These are phyloP conservation scores for Monosporascus sp. DNA, from an alignment of 2,329 filamentous ascomycete species.

Conservation along the genomic window DNA sequence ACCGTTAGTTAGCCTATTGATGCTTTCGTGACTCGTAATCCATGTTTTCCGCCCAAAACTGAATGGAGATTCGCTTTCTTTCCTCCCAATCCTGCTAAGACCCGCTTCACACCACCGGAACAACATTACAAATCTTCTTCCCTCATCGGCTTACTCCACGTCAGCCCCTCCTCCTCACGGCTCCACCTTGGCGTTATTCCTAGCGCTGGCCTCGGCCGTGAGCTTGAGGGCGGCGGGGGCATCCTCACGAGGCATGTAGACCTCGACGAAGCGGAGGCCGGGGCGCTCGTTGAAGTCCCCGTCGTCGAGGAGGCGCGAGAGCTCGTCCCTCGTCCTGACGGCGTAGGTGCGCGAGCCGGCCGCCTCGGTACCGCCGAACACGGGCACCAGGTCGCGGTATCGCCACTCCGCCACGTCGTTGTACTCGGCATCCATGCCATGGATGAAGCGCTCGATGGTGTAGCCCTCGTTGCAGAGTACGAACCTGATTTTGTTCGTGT, in stretches of 20 bases:
- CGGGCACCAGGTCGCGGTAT: slow-evolving; percentile 61
- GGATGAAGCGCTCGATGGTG: slow-evolving; percentile 85
- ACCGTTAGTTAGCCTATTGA: too few species aligned
- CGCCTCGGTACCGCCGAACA: slow-evolving; percentile 58
- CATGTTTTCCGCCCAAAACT: too few species aligned
- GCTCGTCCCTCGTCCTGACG: slow-evolving; percentile 64
- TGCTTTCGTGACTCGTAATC: too few species aligned
- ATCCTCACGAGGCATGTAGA: slow-evolving; percentile 76
- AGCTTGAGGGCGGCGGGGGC: slow-evolving; percentile 65
- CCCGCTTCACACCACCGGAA: too few species aligned
- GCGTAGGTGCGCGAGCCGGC: slow-evolving; percentile 55
- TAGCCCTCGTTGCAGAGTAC: slow-evolving; percentile 85
- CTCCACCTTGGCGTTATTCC: slow-evolving; percentile 49
- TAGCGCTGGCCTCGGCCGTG: slow-evolving; percentile 67
- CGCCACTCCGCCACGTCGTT: slow-evolving; percentile 78
- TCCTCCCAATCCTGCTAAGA: too few species aligned
- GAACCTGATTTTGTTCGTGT: slow-evolving; percentile 46
- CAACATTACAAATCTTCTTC: too few species aligned
- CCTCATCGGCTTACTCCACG: too few species aligned
- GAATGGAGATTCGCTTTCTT: too few species aligned
- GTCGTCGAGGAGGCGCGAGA: slow-evolving; percentile 61
- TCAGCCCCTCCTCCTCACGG: too few species aligned
- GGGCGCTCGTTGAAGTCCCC: slow-evolving; percentile 55
- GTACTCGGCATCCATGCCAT: slow-evolving; percentile 73
- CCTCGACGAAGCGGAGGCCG: slow-evolving; percentile 67